Evolutionary conservation across 306 rosid genomes (phyloP).

Genomic region (Pyrus betulifolia): DNA sequence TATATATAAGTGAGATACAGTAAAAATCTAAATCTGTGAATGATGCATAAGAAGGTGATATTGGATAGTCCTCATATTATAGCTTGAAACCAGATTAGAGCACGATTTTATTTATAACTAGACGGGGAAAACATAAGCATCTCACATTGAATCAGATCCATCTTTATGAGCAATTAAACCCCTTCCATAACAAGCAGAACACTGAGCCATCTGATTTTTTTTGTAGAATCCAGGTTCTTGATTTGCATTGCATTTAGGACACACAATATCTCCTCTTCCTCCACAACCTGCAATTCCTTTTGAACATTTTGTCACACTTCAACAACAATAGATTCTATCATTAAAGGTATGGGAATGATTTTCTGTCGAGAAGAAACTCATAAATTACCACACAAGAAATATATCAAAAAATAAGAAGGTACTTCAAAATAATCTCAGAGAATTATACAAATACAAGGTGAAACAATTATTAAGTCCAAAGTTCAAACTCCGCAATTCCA

Average conservation of each 20-base stretch:
- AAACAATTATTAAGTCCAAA: neutral
- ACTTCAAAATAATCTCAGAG: neutral
- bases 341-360: neutral
- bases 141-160: conserved; percentile 90
- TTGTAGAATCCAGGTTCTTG: conserved; percentile 76
- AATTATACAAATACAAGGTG: neutral
- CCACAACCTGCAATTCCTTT: conserved; percentile 55
- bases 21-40: neutral
- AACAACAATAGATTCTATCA: neutral
- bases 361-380: neutral
- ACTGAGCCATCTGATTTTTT: conserved; percentile 70
- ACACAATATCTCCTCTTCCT: conserved; percentile 60
- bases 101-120: neutral
- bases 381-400: neutral
- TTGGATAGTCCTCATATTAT: neutral
- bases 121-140: conserved; percentile 5
- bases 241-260: conserved; percentile 56
- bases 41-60: neutral
- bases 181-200: conserved; percentile 81
- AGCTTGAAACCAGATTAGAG: neutral
- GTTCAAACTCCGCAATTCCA: neutral
- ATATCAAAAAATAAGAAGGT: neutral
- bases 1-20: neutral
- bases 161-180: conserved; percentile 93
- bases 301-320: conserved; percentile 4